phyloP scores from a whole-genome alignment of 2,329 filamentous ascomycete genomes.

The Xylaria sp. region DNA sequence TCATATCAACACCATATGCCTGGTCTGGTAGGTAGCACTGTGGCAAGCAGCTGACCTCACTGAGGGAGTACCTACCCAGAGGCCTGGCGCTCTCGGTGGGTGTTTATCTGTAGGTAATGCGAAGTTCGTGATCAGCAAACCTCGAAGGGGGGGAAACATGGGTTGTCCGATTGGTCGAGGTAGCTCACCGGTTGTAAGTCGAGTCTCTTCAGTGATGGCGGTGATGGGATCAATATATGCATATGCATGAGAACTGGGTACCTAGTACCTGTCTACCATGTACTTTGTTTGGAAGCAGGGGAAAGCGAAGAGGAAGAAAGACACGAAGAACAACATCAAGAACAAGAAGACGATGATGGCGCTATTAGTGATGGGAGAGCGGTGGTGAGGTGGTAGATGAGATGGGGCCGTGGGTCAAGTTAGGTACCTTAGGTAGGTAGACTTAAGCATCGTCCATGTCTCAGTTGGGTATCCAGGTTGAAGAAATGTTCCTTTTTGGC shows the following conservation, averaged over 20 bases:
- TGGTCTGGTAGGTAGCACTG: constrained; percentile 23
- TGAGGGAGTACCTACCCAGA: constrained; percentile 3
- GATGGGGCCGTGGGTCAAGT: neutral
- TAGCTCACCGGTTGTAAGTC: constrained; percentile 33
- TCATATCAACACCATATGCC: constrained; percentile 25
- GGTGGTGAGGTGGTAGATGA: neutral
- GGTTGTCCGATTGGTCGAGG: constrained; percentile 34
- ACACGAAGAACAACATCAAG: neutral
- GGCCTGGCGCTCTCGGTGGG: constrained; percentile 1
- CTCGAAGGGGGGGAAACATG: constrained; percentile 15
- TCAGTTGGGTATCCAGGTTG: neutral
- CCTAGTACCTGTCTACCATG: neutral
- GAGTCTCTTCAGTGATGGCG: constrained; percentile 21
- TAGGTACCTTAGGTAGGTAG: no score
- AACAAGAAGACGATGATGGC: neutral
- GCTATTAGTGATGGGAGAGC: neutral
- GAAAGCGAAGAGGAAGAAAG: neutral
- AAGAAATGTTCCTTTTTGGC: constrained; percentile 1
- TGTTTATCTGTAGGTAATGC: constrained; percentile 23
- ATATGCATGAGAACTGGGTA: constrained; percentile 13
- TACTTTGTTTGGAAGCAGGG: neutral
- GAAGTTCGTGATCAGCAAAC: constrained; percentile 22
- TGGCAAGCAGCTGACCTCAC: constrained; percentile 29
- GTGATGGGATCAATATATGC: constrained; percentile 21
- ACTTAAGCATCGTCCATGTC: neutral